phyloP scores from a whole-genome alignment of 768 basidiomycete genomes.

The Kwoniella botswanensis region DNA sequence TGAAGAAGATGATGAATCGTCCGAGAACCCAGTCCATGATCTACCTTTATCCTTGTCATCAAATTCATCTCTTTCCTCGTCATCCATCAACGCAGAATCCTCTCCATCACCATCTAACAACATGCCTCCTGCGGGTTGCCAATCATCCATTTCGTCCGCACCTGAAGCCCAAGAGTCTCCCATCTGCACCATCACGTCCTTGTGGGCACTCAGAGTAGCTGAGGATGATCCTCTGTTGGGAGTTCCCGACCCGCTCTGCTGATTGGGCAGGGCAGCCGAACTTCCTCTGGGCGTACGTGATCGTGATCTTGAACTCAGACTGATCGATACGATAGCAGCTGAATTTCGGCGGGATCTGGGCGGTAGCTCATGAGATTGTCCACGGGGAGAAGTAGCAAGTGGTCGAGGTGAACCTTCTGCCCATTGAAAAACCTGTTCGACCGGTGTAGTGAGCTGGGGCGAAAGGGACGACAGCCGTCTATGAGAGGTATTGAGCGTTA shows the following conservation, averaged over 20 bases:
- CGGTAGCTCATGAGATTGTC: conserved; percentile 27
- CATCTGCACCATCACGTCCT: conserved; percentile 41
- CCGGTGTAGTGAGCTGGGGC: conserved; percentile 39
- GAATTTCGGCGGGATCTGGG: conserved; percentile 46
- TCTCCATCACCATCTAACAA: conserved; percentile 39
- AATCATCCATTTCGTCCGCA: conserved; percentile 43
- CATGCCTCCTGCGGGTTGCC: conserved; percentile 52
- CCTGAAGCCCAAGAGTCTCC: conserved; percentile 20
- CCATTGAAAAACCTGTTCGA: conserved; percentile 35
- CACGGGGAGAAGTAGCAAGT: conserved; percentile 27
- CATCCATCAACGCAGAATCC: conserved; percentile 15
- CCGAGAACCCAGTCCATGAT: conserved; percentile 31
- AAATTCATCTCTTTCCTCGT: conserved; percentile 34
- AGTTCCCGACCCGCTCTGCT: conserved; percentile 39
- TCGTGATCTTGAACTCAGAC: conserved; percentile 42
- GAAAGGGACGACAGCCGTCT: conserved; percentile 30
- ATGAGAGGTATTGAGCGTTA: conserved; percentile 31
- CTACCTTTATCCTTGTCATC: conserved; percentile 28
- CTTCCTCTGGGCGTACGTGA: conserved; percentile 48
- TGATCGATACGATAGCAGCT: conserved; percentile 52
- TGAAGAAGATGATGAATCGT: conserved; percentile 18
- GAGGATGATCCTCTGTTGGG: conserved; percentile 37
- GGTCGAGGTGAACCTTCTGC: conserved; percentile 28
- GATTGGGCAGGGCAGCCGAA: conserved; percentile 30
- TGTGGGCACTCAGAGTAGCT: conserved; percentile 24